Conservation (phyloP, 176 grass and related monocot genomes). For the Phyllostachys edulis region DNA sequence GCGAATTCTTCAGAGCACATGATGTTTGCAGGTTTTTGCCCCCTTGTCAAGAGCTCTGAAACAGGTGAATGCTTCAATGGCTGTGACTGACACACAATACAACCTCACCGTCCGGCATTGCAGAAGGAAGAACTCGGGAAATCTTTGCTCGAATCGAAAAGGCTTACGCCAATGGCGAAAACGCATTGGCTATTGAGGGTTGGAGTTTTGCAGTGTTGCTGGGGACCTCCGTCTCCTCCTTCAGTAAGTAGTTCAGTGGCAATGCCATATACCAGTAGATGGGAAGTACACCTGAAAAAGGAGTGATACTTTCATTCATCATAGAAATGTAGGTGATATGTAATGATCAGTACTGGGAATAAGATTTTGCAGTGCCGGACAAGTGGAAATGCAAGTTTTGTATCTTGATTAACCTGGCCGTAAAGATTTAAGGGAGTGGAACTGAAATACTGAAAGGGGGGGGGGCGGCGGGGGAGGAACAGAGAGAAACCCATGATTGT, state of each 20-base stretch:
- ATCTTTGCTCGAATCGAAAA: not conserved
- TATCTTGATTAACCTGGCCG: not conserved
- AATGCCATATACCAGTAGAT: not conserved
- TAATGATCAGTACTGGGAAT: constrained; percentile 22
- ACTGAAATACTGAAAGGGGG: not conserved
- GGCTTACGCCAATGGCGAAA: not conserved
- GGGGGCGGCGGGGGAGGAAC: too few relatives aligned
- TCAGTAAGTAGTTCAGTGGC: not conserved
- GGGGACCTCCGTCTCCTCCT: not conserved
- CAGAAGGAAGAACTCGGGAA: not conserved
- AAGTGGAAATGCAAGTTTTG: constrained; percentile 15
- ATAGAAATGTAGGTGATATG: constrained; percentile 27
- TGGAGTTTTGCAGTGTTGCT: not conserved
- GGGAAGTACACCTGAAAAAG: not conserved
- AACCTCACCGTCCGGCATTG: not conserved
- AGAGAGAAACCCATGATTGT: not conserved
- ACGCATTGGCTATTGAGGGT: not conserved
- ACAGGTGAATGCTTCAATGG: not conserved
- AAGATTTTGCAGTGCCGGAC: constrained; percentile 1
- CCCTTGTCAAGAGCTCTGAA: not conserved
- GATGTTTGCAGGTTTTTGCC: not conserved
- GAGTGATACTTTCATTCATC: not conserved
- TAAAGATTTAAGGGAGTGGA: not conserved
- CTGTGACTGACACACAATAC: not conserved
- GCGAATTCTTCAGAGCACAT: constrained; percentile 46